Conservation (phyloP, 2,329 filamentous ascomycete genomes). For the Bertia moriformis region DNA sequence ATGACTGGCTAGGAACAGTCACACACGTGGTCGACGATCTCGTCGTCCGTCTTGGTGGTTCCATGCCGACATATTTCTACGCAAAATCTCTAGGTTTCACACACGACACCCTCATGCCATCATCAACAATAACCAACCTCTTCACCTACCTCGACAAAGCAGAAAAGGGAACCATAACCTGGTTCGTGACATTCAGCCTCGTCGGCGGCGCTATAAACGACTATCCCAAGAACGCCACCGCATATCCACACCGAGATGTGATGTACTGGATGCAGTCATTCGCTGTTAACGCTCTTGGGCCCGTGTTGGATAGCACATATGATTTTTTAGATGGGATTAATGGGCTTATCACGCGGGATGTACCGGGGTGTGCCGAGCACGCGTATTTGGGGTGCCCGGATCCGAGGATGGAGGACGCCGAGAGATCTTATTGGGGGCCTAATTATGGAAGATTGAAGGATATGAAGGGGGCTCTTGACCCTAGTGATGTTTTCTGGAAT, state of each 20-base stretch:
- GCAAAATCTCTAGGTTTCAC: neutral
- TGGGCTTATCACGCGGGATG: neutral
- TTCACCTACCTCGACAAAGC: neutral
- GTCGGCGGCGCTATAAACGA: neutral
- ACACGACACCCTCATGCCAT: neutral
- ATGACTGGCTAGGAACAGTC: neutral
- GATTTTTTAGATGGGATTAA: neutral
- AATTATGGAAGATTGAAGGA: neutral
- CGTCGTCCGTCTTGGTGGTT: neutral
- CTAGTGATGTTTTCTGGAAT: neutral
- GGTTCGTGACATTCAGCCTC: neutral
- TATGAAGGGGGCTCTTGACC: neutral
- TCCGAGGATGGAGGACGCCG: neutral
- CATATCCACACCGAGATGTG: neutral
- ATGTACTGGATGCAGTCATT: neutral
- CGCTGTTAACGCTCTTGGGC: neutral
- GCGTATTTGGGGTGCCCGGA: neutral
- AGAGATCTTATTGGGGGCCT: neutral
- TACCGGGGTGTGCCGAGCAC: neutral
- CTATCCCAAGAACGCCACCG: neutral
- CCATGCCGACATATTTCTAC: neutral
- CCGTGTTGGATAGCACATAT: neutral
- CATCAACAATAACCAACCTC: neutral
- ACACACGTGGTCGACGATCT: neutral
- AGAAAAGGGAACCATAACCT: neutral